These are phyloP conservation scores for Suillus weaverae DNA, from an alignment of 768 basidiomycete species.

Conservation along the genomic window DNA sequence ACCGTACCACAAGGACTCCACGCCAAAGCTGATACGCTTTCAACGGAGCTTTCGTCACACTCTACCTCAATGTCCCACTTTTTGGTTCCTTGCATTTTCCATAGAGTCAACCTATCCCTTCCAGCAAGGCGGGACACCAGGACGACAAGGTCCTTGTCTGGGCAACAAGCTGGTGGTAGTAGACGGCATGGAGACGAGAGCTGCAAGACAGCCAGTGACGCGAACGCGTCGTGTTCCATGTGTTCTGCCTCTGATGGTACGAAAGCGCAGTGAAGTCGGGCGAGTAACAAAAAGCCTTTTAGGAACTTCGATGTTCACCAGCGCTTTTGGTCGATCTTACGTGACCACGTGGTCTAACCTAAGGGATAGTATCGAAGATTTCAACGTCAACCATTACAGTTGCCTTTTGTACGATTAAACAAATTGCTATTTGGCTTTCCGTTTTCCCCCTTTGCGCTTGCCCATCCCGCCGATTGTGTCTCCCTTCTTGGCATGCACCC, in stretches of 20 bases:
- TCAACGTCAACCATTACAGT: conserved; percentile 12
- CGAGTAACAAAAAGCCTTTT: background rate
- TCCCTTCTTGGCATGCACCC: conserved; percentile 63
- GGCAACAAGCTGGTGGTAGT: conserved; percentile 69
- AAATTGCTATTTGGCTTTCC: conserved; percentile 29
- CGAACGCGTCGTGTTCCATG: conserved; percentile 52
- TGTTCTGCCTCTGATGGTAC: background rate
- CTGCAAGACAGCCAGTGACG: conserved; percentile 53
- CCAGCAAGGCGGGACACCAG: conserved; percentile 67
- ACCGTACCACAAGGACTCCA: conserved; percentile 83
- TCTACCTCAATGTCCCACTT: conserved; percentile 83
- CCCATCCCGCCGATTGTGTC: conserved; percentile 54
- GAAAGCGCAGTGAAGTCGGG: background rate
- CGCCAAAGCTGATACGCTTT: conserved; percentile 57
- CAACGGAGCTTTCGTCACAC: conserved; percentile 40
- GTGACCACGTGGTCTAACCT: background rate
- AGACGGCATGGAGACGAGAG: conserved; percentile 60
- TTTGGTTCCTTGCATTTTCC: conserved; percentile 78
- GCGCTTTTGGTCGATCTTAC: background rate
- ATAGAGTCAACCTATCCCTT: conserved; percentile 70
- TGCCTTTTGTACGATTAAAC: conserved; percentile 1
- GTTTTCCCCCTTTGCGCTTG: conserved; percentile 47
- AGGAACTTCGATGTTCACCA: too few relatives aligned
- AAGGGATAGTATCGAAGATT: background rate
- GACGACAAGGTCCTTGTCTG: conserved; percentile 79